These are phyloP conservation scores for Dothistroma septosporum DNA, from an alignment of 2,329 filamentous ascomycete species.

Conservation along the genomic window DNA sequence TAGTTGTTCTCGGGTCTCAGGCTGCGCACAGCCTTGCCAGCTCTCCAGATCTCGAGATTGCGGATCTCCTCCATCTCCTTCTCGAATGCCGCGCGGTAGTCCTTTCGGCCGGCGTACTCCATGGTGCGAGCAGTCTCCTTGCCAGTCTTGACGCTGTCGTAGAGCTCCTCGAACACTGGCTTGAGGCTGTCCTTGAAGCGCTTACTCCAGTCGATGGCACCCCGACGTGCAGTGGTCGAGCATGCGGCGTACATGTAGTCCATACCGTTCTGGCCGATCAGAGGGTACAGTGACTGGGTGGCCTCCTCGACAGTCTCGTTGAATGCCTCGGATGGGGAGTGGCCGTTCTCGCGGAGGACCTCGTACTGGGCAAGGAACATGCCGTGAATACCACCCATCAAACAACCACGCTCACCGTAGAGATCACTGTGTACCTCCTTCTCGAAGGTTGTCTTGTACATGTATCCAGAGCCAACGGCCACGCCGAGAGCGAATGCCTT, in stretches of 20 bases:
- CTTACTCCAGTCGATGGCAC: constrained; percentile 97
- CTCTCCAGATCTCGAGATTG: constrained; percentile 96
- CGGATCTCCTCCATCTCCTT: constrained; percentile 98
- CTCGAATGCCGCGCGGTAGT: constrained; percentile 98
- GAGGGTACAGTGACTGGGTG: constrained; percentile 93
- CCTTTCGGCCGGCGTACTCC: constrained; percentile 91
- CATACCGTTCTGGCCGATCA: constrained; percentile 97
- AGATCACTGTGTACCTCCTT: constrained; percentile 99
- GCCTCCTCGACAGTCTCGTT: constrained; percentile 99
- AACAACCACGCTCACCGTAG: constrained; percentile 98
- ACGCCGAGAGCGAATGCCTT: constrained; percentile 96
- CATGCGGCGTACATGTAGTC: constrained; percentile 99
- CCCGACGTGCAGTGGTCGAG: constrained; percentile 96
- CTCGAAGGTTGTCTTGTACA: constrained; percentile 99
- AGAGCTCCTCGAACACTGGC: constrained; percentile 97
- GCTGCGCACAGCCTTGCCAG: constrained; percentile 87
- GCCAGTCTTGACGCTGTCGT: constrained; percentile 86
- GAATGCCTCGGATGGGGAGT: constrained; percentile 97
- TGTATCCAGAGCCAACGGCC: constrained; percentile 94
- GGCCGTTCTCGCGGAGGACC: constrained; percentile 96
- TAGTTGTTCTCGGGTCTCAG: constrained; percentile 38
- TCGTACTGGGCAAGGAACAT: constrained; percentile 99
- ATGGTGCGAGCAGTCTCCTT: constrained; percentile 93
- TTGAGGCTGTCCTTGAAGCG: constrained; percentile 97
- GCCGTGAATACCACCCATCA: constrained; percentile 99